phyloP scores from a whole-genome alignment of 2,329 filamentous ascomycete species.

The Venturiaceae sp. region DNA sequence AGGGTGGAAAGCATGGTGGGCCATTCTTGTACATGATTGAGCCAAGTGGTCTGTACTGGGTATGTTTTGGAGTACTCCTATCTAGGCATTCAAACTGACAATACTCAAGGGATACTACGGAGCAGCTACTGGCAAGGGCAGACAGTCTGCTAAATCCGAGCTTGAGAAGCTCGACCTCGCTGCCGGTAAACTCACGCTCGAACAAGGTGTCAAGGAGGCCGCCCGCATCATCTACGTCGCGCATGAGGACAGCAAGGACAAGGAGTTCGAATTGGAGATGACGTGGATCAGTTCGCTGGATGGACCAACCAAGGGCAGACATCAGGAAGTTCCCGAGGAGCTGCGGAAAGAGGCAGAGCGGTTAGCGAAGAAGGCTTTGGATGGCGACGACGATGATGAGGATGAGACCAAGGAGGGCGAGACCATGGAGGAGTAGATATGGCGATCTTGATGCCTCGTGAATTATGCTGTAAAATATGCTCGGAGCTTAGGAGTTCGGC shows the following conservation, averaged over 20 bases:
- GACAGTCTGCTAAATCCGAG: slow-evolving; percentile 95
- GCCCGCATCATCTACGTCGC: slow-evolving; percentile 95
- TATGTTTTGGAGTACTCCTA: slow-evolving; percentile 23
- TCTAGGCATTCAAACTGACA: background rate
- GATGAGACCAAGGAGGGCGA: slow-evolving; percentile 59
- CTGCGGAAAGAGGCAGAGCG: slow-evolving; percentile 85
- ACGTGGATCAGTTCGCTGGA: slow-evolving; percentile 84
- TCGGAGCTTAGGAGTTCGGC: background rate
- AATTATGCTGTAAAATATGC: background rate
- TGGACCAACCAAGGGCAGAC: slow-evolving; percentile 84
- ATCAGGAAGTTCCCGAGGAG: slow-evolving; percentile 88
- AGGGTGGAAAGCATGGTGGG: slow-evolving; percentile 69
- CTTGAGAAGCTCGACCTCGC: slow-evolving; percentile 92
- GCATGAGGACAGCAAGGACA: slow-evolving; percentile 98
- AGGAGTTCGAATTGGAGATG: slow-evolving; percentile 99
- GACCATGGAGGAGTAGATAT: slow-evolving; percentile 78
- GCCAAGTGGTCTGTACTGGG: slow-evolving; percentile 92
- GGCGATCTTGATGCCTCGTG: background rate
- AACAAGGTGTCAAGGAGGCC: slow-evolving; percentile 90
- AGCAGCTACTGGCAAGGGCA: slow-evolving; percentile 91
- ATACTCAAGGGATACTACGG: slow-evolving; percentile 74
- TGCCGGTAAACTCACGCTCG: slow-evolving; percentile 64
- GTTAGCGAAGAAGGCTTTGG: slow-evolving; percentile 81
- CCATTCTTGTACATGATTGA: slow-evolving; percentile 98
- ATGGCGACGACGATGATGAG: slow-evolving; percentile 74